Evolutionary conservation across 2,329 filamentous ascomycete species (phyloP), one percentile per base, ranked within the genome.

Genomic region (Didymosphaeria variabile): DNA sequence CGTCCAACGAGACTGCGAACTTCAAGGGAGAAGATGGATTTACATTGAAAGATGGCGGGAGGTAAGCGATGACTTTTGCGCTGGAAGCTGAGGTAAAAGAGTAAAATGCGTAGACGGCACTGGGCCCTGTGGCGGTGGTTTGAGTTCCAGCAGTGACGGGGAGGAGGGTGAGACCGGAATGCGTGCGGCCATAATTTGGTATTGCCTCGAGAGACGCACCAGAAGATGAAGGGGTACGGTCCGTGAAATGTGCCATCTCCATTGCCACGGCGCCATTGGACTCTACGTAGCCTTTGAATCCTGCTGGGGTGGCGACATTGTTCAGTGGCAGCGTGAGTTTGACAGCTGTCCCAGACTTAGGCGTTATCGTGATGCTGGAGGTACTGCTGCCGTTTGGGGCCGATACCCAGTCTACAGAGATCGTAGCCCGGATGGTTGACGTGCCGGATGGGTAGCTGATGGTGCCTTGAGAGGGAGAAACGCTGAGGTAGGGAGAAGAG

Each of bases 1-100:
- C 73, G 42, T 84, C 79, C 13, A 86, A 65, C 5, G 77, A 76
- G 7, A 86, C 66, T 3, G 83, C 82, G 59, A 82, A 85, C 38
- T 76, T 76, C 71, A 87, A 80, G 9, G 77, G 79, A 1, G 77
- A 71, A 1, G 67, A 63, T 0, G 84, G 82, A 53, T 85, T 78
- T 0, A 81, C 79, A 62, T 86, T 85, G n/a, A 86, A 78, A 0
- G 79, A 74, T 1, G 76, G 72, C 3, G 76, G 76, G 26, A 80
- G 71, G 32, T 77, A 76, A 2, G 79, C 62, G 3, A 71, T 70
- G 1, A 79, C 34, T 17, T 73, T 76, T 6, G 69, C 70, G 8
- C 26, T 53, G 4, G 61, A 3, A 2, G 60, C 44, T 7, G 60
- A 45, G 15, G 57, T 62, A 52, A 66, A 62, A 32, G 67, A 51